Conservation (phyloP, 805 yeast genomes). For the Maudiozyma turicensis region DNA sequence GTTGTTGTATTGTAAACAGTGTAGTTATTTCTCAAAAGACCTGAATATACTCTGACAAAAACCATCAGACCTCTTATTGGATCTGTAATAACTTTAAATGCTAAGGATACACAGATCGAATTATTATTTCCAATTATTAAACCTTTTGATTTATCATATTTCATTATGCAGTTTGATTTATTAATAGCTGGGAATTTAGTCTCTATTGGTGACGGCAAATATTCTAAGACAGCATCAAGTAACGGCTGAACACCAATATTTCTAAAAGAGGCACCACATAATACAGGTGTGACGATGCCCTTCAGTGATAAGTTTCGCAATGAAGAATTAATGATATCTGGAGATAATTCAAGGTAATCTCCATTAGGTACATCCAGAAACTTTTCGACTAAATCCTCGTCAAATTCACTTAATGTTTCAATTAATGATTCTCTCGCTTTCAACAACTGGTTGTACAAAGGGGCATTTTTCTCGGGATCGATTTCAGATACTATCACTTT, state of each 20-base stretch:
- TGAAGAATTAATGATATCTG: constrained; percentile 44
- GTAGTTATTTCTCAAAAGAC: constrained; percentile 54
- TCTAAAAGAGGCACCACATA: constrained; percentile 87
- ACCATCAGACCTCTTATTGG: constrained; percentile 75
- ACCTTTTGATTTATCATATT: constrained; percentile 36
- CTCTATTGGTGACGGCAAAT: constrained; percentile 75
- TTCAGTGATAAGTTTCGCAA: constrained; percentile 54
- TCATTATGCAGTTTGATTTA: constrained; percentile 22
- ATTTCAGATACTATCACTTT: constrained; percentile 42
- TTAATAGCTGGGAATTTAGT: constrained; percentile 45
- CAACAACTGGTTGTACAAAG: constrained; percentile 38
- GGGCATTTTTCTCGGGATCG: constrained; percentile 26
- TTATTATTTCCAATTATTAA: constrained; percentile 45
- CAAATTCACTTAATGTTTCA: constrained; percentile 76
- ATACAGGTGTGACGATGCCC: constrained; percentile 58
- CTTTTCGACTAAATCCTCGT: constrained; percentile 66
- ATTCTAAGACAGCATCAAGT: constrained; percentile 70
- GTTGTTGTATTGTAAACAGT: constrained; percentile 60
- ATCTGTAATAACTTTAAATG: constrained; percentile 86
- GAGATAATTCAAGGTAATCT: constrained; percentile 58
- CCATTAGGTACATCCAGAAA: constrained; percentile 60
- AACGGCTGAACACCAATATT: constrained; percentile 94
- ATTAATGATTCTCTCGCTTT: constrained; percentile 65
- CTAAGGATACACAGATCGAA: constrained; percentile 66
- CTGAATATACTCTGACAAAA: constrained; percentile 79